Conservation (phyloP, 2,329 filamentous ascomycete genomes). For the Coniochaeta ligniaria region DNA sequence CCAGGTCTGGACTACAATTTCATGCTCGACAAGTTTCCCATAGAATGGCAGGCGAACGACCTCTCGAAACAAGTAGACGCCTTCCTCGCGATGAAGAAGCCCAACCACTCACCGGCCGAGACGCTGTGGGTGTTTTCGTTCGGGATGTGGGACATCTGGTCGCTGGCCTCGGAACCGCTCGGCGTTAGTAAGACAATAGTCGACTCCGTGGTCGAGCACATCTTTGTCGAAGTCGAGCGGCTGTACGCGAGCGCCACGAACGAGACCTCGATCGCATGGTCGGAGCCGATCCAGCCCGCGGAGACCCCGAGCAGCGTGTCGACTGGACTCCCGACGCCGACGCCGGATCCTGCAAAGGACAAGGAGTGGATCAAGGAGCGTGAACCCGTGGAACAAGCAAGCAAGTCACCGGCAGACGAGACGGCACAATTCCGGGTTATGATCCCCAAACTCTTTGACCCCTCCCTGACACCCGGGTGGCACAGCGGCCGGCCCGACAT, state of each 20-base stretch:
- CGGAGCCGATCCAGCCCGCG: constrained; percentile 26
- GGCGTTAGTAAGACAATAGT: constrained; percentile 27
- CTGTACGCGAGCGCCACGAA: constrained; percentile 37
- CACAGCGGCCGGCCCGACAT: constrained; percentile 31
- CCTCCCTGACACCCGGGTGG: constrained; percentile 48
- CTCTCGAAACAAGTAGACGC: constrained; percentile 33
- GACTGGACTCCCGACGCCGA: constrained; percentile 4
- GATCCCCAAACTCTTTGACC: constrained; percentile 44
- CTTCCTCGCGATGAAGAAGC: constrained; percentile 34
- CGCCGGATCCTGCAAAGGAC: not conserved
- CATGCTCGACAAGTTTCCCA: constrained; percentile 33
- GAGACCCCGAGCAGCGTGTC: not conserved
- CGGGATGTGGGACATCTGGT: constrained; percentile 50
- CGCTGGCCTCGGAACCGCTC: constrained; percentile 38
- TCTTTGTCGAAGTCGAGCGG: constrained; percentile 39
- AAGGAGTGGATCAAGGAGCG: constrained; percentile 15
- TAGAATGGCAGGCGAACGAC: constrained; percentile 29
- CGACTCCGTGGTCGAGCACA: constrained; percentile 25
- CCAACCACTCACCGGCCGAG: constrained; percentile 28
- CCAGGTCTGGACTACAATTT: constrained; percentile 37
- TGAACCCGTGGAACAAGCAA: not conserved
- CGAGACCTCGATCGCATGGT: constrained; percentile 35
- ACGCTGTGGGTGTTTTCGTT: constrained; percentile 46
- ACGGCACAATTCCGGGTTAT: constrained; percentile 37
- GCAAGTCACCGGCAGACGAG: not conserved